Evolutionary conservation across 1,284 basidiomycete species (phyloP), one percentile per base, ranked within the genome.

Genomic region (Agroathelia rolfsii): DNA sequence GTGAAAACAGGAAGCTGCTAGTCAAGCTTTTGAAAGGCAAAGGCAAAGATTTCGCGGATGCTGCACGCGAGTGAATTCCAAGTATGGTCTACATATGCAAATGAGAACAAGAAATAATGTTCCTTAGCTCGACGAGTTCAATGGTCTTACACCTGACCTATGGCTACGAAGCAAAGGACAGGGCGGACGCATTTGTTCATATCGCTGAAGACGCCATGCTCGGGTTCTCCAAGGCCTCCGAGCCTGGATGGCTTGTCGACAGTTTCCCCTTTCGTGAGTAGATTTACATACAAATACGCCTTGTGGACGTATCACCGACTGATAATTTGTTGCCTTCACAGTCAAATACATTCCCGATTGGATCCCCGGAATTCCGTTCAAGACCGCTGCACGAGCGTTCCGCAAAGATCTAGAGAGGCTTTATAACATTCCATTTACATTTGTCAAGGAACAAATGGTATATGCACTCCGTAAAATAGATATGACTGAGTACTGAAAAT

Each of bases 191-290:
- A 2, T 42, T 64, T 5, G 55, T 65, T 3, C 45, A 52, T 30
- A 58, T 63, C 6, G 61, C 55, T 5, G 55, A 64, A 34, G 47
- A 58, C 25, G 61, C 62, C 9, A 62, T 64, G 58, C 45, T 48
- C n/a, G 59, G 58, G 5, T 61, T 63, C 33, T 44, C 57, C 1
- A 37, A 46, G 13, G 59, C 59, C 2, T 57, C 59, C 1, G 56
- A 57, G 32, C 61, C 59, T 0, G 58, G 56, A n/a, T 53, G 56
- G 32, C 61, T 55, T 34, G 58, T 62, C 3, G 60, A 64, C 44
- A 49, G 47, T 22, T 50, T 60, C 31, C 58, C n/a, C n/a, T n/a
- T n/a, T n/a, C n/a, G n/a, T n/a, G n/a, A n/a, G 43, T 37, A 24
- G 11, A 7, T 22, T 25, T 24, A 9, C 14, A n/a, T n/a, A n/a